Conservation (phyloP, 805 yeast genomes). For the Debaryomyces hansenii region DNA sequence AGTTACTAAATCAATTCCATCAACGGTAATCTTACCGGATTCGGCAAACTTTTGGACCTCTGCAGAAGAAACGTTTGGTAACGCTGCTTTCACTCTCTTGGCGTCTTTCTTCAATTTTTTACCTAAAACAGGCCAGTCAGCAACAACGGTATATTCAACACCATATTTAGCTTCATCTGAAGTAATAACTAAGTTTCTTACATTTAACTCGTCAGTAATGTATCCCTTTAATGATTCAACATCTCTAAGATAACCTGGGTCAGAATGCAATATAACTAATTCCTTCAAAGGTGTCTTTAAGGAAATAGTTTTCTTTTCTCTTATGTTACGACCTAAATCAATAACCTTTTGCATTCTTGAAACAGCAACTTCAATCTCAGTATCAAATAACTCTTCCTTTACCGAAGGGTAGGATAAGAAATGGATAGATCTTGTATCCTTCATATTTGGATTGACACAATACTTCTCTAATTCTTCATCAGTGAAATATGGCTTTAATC, state of each 20-base stretch:
- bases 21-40: slow-evolving; percentile 77
- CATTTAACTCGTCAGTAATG: slow-evolving; percentile 87
- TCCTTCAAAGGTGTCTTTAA: slow-evolving; percentile 92
- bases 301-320: slow-evolving; percentile 93
- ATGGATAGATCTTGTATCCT: slow-evolving; percentile 84
- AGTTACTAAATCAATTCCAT: slow-evolving; percentile 80
- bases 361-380: slow-evolving; percentile 82
- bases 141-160: slow-evolving; percentile 90
- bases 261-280: slow-evolving; percentile 82
- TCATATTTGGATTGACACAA: slow-evolving; percentile 40
- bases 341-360: slow-evolving; percentile 96
- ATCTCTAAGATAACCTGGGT: slow-evolving; percentile 70
- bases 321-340: slow-evolving; percentile 92
- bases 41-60: slow-evolving; percentile 76
- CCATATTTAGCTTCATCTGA: slow-evolving; percentile 89
- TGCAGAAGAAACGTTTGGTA: slow-evolving; percentile 76
- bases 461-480: slow-evolving; percentile 51
- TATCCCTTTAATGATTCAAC: slow-evolving; percentile 74
- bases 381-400: slow-evolving; percentile 77
- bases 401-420: slow-evolving; percentile 89
- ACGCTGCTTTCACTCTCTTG: slow-evolving; percentile 89
- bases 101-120: slow-evolving; percentile 94
- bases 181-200: slow-evolving; percentile 83
- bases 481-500: slow-evolving; percentile 62
- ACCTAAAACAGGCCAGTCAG: slow-evolving; percentile 99